Evolutionary conservation across 176 grass and related monocot genomes (phyloP), one percentile per base, ranked within the genome.

Genomic region (Zoysia japonica): DNA sequence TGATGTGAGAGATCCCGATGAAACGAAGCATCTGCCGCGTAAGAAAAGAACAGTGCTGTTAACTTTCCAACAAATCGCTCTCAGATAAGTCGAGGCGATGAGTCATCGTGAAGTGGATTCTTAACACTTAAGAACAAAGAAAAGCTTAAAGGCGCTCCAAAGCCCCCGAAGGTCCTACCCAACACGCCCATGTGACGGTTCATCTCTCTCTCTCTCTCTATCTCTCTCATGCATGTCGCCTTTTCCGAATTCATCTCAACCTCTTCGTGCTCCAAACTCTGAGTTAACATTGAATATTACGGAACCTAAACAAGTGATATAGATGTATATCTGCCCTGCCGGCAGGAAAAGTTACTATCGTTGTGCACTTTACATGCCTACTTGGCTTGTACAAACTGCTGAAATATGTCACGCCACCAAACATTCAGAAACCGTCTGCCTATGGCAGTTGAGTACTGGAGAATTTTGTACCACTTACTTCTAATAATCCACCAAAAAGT

Each of bases 171-270:
- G 72, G 70, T 87, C 49, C 39, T 50, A 50, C 50, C 85, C 72
- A 82, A 82, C 85, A 55, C 48, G 39, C 44, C 74, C 80, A 88
- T 71, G 64, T 87, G 85, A 72, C 17, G 20, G 6, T 72, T 1
- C 53, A 7, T 55, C 61, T 66, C 4, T 63, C 66, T 71, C 14
- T 56, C 45, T 36, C 55, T 56, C 11, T 62, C 14, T 69, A 55
- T 41, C 48, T 36, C 28, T 46, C 11, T 52, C n/a, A 61, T 61
- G 55, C 11, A 44, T 61, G 53, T 65, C 51, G 8, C 39, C 14
- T 78, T 69, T 55, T 71, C 70, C 35, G 0, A 84, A 81, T 82
- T 78, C 83, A 51, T 66, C 77, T 9, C 74, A 45, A 41, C 54
- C 63, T 78, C 66, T 69, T 16, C 15, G 38, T 74, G 40, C 52